These are phyloP conservation scores for Talaromyces liani DNA, from an alignment of 495 filamentous ascomycete genomes.

Conservation along the genomic window DNA sequence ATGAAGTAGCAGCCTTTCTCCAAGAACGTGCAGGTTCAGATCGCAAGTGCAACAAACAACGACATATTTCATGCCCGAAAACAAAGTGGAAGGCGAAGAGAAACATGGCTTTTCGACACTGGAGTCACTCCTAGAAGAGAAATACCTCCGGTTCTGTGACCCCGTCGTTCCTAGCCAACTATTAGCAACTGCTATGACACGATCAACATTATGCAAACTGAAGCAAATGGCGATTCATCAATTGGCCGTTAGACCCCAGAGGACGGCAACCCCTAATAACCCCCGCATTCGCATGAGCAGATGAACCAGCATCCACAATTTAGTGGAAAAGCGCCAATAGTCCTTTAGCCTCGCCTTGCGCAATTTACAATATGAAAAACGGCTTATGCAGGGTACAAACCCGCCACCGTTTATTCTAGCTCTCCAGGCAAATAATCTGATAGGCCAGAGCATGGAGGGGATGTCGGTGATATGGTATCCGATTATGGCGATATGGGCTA, in stretches of 20 bases:
- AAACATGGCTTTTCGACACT: background rate
- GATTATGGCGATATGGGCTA: background rate
- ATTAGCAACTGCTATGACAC: background rate
- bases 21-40: background rate
- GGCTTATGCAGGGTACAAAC: background rate
- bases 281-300: no score
- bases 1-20: conserved; percentile 22
- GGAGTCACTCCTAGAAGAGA: background rate
- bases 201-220: no score
- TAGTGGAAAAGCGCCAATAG: background rate
- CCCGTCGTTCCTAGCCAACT: background rate
- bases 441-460: background rate
- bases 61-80: background rate
- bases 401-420: background rate
- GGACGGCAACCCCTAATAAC: no score
- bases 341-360: background rate
- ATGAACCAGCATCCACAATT: no score
- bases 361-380: background rate
- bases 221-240: no score
- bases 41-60: background rate
- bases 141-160: background rate
- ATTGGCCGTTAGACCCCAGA: no score
- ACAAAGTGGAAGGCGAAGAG: background rate
- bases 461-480: background rate
- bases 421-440: background rate